Conservation (phyloP, 306 rosid genomes). For the Fragaria iinumae region DNA sequence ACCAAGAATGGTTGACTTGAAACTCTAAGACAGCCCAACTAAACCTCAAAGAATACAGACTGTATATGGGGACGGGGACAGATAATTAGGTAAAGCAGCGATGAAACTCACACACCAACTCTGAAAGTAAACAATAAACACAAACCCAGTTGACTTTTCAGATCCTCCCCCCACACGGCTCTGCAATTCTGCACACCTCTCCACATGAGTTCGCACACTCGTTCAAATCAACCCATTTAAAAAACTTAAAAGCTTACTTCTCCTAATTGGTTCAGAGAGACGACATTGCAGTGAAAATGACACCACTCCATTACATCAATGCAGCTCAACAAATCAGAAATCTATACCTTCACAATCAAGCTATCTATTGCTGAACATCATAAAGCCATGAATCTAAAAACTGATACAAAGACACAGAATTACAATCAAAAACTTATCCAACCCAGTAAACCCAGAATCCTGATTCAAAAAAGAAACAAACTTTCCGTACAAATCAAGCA, state of each 20-base stretch:
- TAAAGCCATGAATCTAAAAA: conserved; percentile 11
- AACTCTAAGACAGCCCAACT: conserved; percentile 40
- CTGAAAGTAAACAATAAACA: conserved; percentile 22
- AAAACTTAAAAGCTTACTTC: conserved; percentile 9
- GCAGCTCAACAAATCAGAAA: conserved; percentile 26
- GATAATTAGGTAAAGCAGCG: conserved; percentile 25
- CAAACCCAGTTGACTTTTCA: conserved; percentile 45
- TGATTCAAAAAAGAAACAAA: conserved; percentile 19
- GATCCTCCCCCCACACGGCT: conserved; percentile 21
- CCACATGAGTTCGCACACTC: conserved; percentile 23
- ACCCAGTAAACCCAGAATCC: conserved; percentile 29
- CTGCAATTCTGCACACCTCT: conserved; percentile 22
- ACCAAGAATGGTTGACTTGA: conserved; percentile 32
- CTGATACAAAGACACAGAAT: conserved; percentile 10
- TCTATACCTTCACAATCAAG: conserved; percentile 16
- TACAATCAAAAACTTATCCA: conserved; percentile 17
- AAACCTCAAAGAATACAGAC: conserved; percentile 26
- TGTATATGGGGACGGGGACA: conserved; percentile 3
- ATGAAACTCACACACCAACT: conserved; percentile 30
- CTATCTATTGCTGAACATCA: conserved; percentile 3
- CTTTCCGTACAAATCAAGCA: conserved; percentile 23
- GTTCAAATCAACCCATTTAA: conserved; percentile 11
- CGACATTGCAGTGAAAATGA: conserved; percentile 19
- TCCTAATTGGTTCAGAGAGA: conserved; percentile 26
- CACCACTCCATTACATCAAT: conserved; percentile 19